Conservation (phyloP, 2,329 filamentous ascomycete species). For the Fusarium illudens region DNA sequence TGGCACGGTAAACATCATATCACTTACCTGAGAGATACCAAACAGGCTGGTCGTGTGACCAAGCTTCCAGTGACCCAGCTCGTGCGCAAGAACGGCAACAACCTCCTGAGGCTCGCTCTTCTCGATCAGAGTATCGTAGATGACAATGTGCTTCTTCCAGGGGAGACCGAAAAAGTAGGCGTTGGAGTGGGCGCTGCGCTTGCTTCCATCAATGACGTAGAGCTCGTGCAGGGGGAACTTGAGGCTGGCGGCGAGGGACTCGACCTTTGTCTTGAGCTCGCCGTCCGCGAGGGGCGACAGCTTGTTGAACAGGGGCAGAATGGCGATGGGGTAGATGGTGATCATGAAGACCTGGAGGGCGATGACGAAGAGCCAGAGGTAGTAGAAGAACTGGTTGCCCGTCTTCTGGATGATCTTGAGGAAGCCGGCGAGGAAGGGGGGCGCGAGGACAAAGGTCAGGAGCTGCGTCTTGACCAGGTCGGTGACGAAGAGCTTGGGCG, state of each 20-base stretch:
- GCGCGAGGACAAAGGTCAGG: constrained; percentile 79
- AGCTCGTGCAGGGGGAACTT: constrained; percentile 93
- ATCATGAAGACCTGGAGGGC: constrained; percentile 93
- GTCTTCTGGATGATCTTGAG: constrained; percentile 94
- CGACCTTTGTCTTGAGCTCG: constrained; percentile 85
- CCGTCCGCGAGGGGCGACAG: constrained; percentile 90
- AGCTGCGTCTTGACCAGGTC: constrained; percentile 93
- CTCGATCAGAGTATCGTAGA: constrained; percentile 97
- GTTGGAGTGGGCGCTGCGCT: constrained; percentile 86
- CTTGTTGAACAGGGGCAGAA: constrained; percentile 98
- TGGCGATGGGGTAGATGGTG: constrained; percentile 93
- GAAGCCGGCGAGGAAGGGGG: constrained; percentile 91
- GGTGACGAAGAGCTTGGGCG: constrained; percentile 82
- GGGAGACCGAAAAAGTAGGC: constrained; percentile 97
- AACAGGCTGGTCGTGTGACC: constrained; percentile 94
- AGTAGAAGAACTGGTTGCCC: constrained; percentile 95
- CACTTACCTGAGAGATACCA: constrained; percentile 77
- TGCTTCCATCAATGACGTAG: constrained; percentile 93
- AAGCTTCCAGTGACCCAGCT: constrained; percentile 96
- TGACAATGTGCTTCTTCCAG: constrained; percentile 99
- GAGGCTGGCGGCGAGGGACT: constrained; percentile 81
- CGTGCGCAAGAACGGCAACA: constrained; percentile 92
- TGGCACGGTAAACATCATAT: background rate
- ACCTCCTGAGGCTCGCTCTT: constrained; percentile 94
- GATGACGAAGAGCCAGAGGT: constrained; percentile 93